Evolutionary conservation across 495 filamentous ascomycete species (phyloP).

Genomic region (Neurospora sp.): DNA sequence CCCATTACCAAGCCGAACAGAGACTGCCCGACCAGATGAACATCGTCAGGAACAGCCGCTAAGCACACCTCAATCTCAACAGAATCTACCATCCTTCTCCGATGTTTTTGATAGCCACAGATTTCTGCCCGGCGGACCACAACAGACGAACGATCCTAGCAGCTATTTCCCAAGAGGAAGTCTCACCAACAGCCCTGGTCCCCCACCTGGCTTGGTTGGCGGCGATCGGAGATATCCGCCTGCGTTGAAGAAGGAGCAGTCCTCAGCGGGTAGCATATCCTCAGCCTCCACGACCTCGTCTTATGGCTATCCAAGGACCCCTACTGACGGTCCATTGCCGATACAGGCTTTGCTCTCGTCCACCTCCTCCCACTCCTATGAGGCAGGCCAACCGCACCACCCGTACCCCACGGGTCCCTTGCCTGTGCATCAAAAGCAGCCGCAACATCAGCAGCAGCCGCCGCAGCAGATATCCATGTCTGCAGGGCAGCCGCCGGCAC

Average conservation of each 20-base stretch:
- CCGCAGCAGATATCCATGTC: background rate
- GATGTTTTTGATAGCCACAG: conserved; percentile 23
- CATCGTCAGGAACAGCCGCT: conserved; percentile 9
- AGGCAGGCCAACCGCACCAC: conserved; percentile 8
- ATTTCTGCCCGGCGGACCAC: conserved; percentile 2
- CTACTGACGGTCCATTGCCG: conserved; percentile 33
- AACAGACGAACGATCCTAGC: conserved; percentile 9
- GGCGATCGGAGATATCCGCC: conserved; percentile 15
- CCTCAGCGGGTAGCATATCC: conserved; percentile 25
- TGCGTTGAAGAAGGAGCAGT: conserved; percentile 28
- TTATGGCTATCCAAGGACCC: conserved; percentile 27
- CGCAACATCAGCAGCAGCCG: background rate
- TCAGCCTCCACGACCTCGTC: conserved; percentile 18
- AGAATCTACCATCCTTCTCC: conserved; percentile 24
- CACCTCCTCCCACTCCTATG: conserved; percentile 21
- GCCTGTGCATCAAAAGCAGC: conserved; percentile 1
- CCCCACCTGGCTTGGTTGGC: conserved; percentile 3
- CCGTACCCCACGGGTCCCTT: background rate
- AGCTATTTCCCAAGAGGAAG: conserved; percentile 12
- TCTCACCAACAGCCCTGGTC: conserved; percentile 9
- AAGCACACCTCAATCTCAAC: conserved; percentile 3
- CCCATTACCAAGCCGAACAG: conserved; percentile 7
- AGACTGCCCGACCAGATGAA: conserved; percentile 9
- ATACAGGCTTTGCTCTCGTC: conserved; percentile 36
- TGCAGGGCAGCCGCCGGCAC: background rate